Conservation (phyloP, 306 rosid genomes). For the Ormosia emarginata region DNA sequence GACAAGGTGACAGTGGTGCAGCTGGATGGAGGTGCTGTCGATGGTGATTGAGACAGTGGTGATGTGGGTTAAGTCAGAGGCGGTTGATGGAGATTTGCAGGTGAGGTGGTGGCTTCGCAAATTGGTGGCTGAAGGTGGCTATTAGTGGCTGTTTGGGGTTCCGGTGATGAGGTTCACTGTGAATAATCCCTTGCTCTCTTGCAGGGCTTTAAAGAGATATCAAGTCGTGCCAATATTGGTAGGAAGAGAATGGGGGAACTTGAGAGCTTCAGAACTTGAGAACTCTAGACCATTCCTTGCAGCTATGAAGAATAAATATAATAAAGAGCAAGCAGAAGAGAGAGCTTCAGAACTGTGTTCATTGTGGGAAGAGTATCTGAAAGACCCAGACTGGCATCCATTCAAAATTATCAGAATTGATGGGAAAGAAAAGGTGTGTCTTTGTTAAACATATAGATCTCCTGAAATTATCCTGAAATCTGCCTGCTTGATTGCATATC, state of each 20-base stretch:
- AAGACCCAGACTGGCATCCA: slow-evolving; percentile 96
- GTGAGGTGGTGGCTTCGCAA: no score
- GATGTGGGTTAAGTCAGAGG: no score
- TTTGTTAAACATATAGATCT: slow-evolving; percentile 11
- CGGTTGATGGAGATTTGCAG: no score
- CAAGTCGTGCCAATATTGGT: slow-evolving; percentile 47
- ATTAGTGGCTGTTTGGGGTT: no score
- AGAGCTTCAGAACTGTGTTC: slow-evolving; percentile 77
- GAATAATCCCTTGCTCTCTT: slow-evolving; percentile 19
- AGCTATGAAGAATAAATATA: slow-evolving; percentile 70
- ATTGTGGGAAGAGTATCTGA: slow-evolving; percentile 83
- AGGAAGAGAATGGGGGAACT: slow-evolving; percentile 95
- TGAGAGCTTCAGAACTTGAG: no score
- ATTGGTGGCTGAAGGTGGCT: no score
- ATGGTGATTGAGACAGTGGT: no score
- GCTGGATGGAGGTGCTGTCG: no score
- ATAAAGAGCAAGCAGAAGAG: slow-evolving; percentile 72
- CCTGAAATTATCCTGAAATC: background rate
- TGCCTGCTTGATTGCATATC: background rate
- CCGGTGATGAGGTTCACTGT: no score
- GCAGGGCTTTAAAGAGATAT: slow-evolving; percentile 62
- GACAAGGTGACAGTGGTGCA: no score
- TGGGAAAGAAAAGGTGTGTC: slow-evolving; percentile 49
- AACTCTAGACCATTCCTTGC: slow-evolving; percentile 73
- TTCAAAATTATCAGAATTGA: slow-evolving; percentile 43